These are phyloP conservation scores for Oemleria cerasiformis DNA, from an alignment of 306 rosid genomes.

Conservation along the genomic window DNA sequence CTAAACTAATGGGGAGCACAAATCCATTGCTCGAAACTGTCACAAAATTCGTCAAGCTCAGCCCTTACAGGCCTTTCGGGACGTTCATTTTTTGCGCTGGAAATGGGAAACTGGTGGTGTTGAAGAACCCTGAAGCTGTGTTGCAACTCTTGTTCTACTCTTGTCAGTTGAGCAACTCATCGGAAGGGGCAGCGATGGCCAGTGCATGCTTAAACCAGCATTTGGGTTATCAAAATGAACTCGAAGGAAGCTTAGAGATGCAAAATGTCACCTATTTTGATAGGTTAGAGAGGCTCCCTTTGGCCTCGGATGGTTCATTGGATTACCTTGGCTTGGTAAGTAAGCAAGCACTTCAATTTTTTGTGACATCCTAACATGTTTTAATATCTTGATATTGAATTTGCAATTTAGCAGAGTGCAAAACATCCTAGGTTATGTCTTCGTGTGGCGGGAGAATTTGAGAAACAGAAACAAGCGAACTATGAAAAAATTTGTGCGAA, in stretches of 20 bases:
- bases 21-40: constrained; percentile 54
- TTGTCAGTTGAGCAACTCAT: constrained; percentile 33
- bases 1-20: constrained; percentile 68
- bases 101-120: constrained; percentile 37
- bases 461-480: constrained; percentile 41
- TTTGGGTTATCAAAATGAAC: constrained; percentile 21
- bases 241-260: constrained; percentile 27
- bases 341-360: background rate
- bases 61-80: constrained; percentile 86
- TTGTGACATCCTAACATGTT: background rate
- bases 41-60: constrained; percentile 43
- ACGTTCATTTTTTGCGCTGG: constrained; percentile 56
- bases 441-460: constrained; percentile 58
- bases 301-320: constrained; percentile 41
- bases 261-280: constrained; percentile 35
- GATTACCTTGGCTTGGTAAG: constrained; percentile 71
- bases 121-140: constrained; percentile 63
- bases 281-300: constrained; percentile 41
- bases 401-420: constrained; percentile 43
- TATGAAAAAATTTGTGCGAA: constrained; percentile 25
- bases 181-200: constrained; percentile 28
- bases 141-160: constrained; percentile 64
- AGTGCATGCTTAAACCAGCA: constrained; percentile 45
- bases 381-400: background rate
- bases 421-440: constrained; percentile 56